A percentile compares a stretch with the other conserved stretches of the same genome.
Conservation (phyloP, 2,329 filamentous ascomycete species). For the Chalaropsis ovoidea region DNA sequence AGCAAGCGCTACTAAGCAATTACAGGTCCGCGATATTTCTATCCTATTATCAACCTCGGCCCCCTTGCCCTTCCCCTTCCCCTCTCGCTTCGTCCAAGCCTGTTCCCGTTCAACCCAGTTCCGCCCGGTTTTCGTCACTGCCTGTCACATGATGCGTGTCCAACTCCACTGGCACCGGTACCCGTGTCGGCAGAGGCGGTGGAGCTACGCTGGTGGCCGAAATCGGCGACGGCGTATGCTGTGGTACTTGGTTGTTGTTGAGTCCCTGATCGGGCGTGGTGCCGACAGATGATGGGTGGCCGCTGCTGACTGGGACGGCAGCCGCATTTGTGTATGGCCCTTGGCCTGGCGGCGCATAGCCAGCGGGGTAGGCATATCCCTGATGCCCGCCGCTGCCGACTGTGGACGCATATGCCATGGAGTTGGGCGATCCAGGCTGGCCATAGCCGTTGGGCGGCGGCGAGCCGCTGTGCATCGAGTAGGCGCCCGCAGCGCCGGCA, state of each 20-base stretch:
- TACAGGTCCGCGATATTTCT: background rate
- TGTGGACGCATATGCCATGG: slow-evolving; percentile 21
- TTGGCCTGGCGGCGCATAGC: slow-evolving; percentile 31
- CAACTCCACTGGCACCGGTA: slow-evolving; percentile 29
- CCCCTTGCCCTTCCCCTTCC: background rate
- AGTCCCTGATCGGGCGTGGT: background rate
- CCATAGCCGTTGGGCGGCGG: background rate
- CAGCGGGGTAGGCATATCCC: slow-evolving; percentile 25
- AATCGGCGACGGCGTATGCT: slow-evolving; percentile 21
- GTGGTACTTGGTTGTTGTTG: slow-evolving; percentile 6
- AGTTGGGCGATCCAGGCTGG: slow-evolving; percentile 4
- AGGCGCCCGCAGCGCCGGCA: background rate
- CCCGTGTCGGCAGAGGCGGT: background rate
- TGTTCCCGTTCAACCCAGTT: slow-evolving; percentile 27
- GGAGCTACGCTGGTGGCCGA: background rate
- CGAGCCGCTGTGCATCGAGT: background rate
- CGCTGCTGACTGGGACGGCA: background rate
- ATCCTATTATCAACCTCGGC: background rate
- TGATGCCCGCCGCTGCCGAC: slow-evolving; percentile 28
- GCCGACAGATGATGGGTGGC: background rate
- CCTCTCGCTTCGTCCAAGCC: background rate
- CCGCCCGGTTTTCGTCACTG: slow-evolving; percentile 32
- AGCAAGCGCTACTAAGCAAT: slow-evolving; percentile 8
- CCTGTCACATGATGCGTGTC: slow-evolving; percentile 30
- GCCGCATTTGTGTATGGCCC: slow-evolving; percentile 27